A percentile compares a stretch with the other conserved stretches of the same genome.
Conservation (phyloP, 1,139 yeast species). For the Komagataea norvegica region DNA sequence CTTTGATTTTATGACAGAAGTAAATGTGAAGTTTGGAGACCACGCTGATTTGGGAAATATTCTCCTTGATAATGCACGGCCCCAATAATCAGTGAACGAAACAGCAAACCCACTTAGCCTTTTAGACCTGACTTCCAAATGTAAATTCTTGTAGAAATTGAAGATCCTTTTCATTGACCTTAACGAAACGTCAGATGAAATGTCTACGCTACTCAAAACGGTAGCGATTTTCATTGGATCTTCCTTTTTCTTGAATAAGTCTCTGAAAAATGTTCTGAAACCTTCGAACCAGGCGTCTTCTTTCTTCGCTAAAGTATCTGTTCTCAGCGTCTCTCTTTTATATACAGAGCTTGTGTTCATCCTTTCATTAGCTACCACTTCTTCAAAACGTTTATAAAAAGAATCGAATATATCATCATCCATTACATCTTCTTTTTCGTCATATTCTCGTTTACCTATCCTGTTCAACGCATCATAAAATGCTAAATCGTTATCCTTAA, state of each 20-base stretch:
- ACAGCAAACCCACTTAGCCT: slow-evolving; percentile 49
- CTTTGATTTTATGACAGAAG: slow-evolving; percentile 29
- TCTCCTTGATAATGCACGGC: slow-evolving; percentile 50
- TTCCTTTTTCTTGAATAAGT: slow-evolving; percentile 23
- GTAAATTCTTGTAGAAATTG: slow-evolving; percentile 46
- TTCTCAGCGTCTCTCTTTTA: not conserved
- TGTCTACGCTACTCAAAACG: slow-evolving; percentile 20
- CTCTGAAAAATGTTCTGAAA: slow-evolving; percentile 24
- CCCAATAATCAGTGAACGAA: slow-evolving; percentile 66
- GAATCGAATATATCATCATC: slow-evolving; percentile 2
- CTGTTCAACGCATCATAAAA: slow-evolving; percentile 25
- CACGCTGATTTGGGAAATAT: slow-evolving; percentile 38
- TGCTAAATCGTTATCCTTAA: slow-evolving; percentile 24
- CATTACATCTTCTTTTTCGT: slow-evolving; percentile 3
- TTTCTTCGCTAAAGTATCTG: slow-evolving; percentile 4
- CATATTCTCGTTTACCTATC: slow-evolving; percentile 16
- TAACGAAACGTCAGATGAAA: slow-evolving; percentile 23
- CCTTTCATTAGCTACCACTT: not conserved
- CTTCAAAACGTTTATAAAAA: slow-evolving; percentile 1
- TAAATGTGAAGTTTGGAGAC: slow-evolving; percentile 37
- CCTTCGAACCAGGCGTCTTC: slow-evolving; percentile 22
- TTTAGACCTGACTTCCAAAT: slow-evolving; percentile 47
- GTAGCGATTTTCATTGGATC: slow-evolving; percentile 15
- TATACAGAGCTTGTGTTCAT: not conserved
- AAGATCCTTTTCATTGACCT: slow-evolving; percentile 34